These are phyloP conservation scores for Herpetospermum pedunculosum DNA, from an alignment of 306 rosid genomes.

Conservation along the genomic window DNA sequence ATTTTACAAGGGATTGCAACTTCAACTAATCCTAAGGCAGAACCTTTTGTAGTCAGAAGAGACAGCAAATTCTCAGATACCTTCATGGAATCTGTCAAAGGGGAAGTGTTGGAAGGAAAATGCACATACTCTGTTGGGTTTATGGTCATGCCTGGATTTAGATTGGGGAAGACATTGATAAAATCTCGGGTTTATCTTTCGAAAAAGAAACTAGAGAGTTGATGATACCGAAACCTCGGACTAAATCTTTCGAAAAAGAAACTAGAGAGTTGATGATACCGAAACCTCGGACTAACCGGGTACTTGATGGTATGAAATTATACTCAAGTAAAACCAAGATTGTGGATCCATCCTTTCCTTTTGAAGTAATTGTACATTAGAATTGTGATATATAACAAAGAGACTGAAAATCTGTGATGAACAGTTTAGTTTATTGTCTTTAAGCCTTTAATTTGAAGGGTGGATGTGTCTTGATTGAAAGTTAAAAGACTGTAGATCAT, in stretches of 20 bases:
- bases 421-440: background rate
- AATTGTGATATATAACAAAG: background rate
- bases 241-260: too few relatives aligned
- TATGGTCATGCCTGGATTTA: constrained; percentile 77
- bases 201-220: background rate
- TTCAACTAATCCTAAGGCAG: constrained; percentile 41
- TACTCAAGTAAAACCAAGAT: background rate
- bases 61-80: constrained; percentile 39
- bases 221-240: background rate
- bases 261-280: too few relatives aligned
- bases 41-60: constrained; percentile 37
- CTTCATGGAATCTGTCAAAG: constrained; percentile 59
- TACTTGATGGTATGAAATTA: background rate
- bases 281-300: too few relatives aligned
- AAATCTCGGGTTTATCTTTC: constrained; percentile 61
- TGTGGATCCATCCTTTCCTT: background rate
- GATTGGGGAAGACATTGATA: constrained; percentile 35
- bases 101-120: constrained; percentile 17
- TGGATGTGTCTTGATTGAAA: background rate
- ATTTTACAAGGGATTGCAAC: constrained; percentile 40
- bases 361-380: background rate
- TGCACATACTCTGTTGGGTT: constrained; percentile 38
- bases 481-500: background rate
- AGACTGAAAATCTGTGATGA: background rate
- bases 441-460: background rate